Evolutionary conservation across 2,329 filamentous ascomycete species (phyloP), one percentile per base, ranked within the genome.

Genomic region (Fusarium keratoplasticum): DNA sequence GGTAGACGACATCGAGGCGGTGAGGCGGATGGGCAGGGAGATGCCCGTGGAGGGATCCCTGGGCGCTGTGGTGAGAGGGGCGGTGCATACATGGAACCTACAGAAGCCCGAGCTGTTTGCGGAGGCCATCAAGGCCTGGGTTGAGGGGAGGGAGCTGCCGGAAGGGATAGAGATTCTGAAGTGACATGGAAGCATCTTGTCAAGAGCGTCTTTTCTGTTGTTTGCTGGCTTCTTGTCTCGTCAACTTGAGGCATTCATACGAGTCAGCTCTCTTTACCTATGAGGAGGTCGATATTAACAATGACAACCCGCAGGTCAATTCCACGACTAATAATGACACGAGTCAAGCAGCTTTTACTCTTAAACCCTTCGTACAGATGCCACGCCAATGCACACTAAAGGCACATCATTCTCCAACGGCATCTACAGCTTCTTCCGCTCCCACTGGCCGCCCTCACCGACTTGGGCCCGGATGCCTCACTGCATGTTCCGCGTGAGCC

Each of bases 51-150:
- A 79, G 68, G 69, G 69, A 10, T 80, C 80, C 9, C 64, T 77
- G 33, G 80, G 77, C 18, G 82, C 79, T 18, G 70, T 84, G 11
- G 78, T 85, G 8, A 77, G 64, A 31, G 78, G 80, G 22, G 84
- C 83, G 18, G 77, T 82, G 31, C 83, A 85, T 73, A 79, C 79
- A 40, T 85, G 84, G 84, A 81, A 85, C 65, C 65, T 85, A 67
- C 84, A 85, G 65, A 75, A 82, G 35, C 84, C 84, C 2, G 70
- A 80, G 47, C 57, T 85, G 8, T 86, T 85, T 71, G 81, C 82
- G 1, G 73, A 76, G 38, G 81, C 77, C 2, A 75, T 85, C 13
- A 77, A 73, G 67, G 81, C 82, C 5, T 86, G 84, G 83, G 67
- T 83, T 11, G 74, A 79, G 38, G 72, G 71, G 22, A 59, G 61